Conservation (phyloP, 371 early-diverging fungal species). For the Fennellomyces sp. region DNA sequence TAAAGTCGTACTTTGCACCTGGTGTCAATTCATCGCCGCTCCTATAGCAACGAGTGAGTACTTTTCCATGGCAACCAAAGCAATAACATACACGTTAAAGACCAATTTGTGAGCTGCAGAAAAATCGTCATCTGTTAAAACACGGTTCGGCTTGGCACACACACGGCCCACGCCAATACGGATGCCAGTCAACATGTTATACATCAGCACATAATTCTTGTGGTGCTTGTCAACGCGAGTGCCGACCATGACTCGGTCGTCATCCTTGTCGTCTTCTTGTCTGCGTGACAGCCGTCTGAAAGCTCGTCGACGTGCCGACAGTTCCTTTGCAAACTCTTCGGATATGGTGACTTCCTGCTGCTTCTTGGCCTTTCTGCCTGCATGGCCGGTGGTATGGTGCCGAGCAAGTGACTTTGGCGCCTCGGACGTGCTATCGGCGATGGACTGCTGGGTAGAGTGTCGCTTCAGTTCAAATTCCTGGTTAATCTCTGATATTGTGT, state of each 20-base stretch:
- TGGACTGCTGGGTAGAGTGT: conserved; percentile 6
- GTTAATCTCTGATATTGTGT: too few relatives aligned
- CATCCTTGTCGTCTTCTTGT: conserved; percentile 21
- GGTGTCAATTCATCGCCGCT: conserved; percentile 94
- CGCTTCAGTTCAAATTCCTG: not conserved
- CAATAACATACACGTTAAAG: conserved; percentile 81
- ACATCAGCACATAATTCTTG: conserved; percentile 88
- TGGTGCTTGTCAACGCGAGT: conserved; percentile 72
- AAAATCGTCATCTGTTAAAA: conserved; percentile 80
- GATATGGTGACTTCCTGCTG: conserved; percentile 34
- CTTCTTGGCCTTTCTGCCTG: conserved; percentile 26
- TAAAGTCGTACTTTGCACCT: conserved; percentile 94
- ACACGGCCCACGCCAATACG: conserved; percentile 82
- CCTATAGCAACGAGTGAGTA: conserved; percentile 26
- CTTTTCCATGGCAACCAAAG: not conserved
- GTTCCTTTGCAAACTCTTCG: conserved; percentile 46
- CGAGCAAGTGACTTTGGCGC: too few relatives aligned
- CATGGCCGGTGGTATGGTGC: conserved; percentile 48
- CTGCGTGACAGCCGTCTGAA: conserved; percentile 46
- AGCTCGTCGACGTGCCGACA: conserved; percentile 38
- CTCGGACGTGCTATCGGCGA: conserved; percentile 7
- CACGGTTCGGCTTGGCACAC: conserved; percentile 78
- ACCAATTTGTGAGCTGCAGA: conserved; percentile 89
- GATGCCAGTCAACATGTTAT: conserved; percentile 97
- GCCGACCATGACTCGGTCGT: conserved; percentile 64